Conservation (phyloP, 768 basidiomycete species). For the Mycena venus region DNA sequence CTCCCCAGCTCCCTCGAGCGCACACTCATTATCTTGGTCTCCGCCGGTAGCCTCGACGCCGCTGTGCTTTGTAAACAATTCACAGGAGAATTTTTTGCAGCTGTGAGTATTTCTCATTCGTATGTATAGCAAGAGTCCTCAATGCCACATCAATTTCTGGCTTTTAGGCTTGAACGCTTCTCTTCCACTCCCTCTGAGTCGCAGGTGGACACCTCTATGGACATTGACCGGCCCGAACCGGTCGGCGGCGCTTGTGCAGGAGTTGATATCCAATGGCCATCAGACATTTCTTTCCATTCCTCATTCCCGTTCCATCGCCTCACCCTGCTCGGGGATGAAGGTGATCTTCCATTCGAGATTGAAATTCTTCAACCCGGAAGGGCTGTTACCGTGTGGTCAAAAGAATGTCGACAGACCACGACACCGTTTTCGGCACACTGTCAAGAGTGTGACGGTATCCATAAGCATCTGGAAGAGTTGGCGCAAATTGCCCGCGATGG, state of each 20-base stretch:
- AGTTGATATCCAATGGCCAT: background rate
- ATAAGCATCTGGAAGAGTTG: background rate
- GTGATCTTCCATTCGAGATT: background rate
- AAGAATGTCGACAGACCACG: background rate
- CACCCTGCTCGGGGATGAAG: background rate
- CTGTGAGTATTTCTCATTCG: too few species aligned
- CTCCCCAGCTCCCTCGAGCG: too few species aligned
- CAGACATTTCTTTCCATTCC: background rate
- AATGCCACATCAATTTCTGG: too few species aligned
- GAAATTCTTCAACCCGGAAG: background rate
- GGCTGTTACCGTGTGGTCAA: background rate
- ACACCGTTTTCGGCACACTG: background rate
- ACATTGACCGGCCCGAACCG: too few species aligned
- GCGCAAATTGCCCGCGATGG: background rate
- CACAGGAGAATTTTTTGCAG: too few species aligned
- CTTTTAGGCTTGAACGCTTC: too few species aligned
- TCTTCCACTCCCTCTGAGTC: too few species aligned
- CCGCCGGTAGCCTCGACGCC: too few species aligned
- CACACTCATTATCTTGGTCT: too few species aligned
- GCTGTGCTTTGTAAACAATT: too few species aligned
- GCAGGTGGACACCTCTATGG: too few species aligned
- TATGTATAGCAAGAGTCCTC: too few species aligned
- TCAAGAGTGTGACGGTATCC: background rate
- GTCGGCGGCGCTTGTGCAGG: background rate
- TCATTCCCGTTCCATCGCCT: slow-evolving; percentile 7